Conservation (phyloP, 1,284 basidiomycete genomes). For the Ceraceosorus guamensis region DNA sequence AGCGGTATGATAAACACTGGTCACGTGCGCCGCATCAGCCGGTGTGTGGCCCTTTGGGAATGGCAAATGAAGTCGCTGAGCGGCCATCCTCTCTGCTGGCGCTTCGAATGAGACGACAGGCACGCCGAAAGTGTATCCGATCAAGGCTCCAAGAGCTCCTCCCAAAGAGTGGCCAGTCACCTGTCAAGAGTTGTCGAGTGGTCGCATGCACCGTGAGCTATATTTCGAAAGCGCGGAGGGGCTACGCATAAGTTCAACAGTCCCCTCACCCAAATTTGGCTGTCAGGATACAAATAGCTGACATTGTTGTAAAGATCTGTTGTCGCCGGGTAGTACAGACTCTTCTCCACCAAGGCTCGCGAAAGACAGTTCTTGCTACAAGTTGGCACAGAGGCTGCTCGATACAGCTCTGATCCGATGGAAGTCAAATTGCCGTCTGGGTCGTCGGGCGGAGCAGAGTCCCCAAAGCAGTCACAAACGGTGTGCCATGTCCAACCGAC, state of each 20-base stretch:
- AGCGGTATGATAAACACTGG: constrained; percentile 71
- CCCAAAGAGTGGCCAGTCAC: constrained; percentile 84
- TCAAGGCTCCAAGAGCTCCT: constrained; percentile 73
- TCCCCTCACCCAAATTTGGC: constrained; percentile 67
- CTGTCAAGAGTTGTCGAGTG: neutral
- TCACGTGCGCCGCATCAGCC: constrained; percentile 46
- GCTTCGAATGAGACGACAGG: constrained; percentile 85
- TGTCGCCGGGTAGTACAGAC: constrained; percentile 86
- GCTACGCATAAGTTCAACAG: neutral
- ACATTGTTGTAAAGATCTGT: constrained; percentile 56
- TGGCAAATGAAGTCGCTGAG: constrained; percentile 79
- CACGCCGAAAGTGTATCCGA: constrained; percentile 84
- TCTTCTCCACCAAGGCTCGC: constrained; percentile 68
- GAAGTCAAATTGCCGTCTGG: too few species aligned
- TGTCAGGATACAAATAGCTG: constrained; percentile 82
- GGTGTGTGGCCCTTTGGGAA: constrained; percentile 50
- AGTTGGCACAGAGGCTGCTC: constrained; percentile 37
- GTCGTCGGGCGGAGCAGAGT: neutral
- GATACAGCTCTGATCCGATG: too few species aligned
- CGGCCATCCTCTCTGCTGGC: constrained; percentile 81
- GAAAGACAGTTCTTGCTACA: constrained; percentile 80
- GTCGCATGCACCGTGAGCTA: neutral
- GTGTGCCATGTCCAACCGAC: constrained; percentile 91
- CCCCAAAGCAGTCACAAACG: constrained; percentile 77
- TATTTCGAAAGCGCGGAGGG: neutral